Base-by-base conservation (phyloP, 1,284 basidiomycete species). In the Pseudozyma tsukubaensis region DNA sequence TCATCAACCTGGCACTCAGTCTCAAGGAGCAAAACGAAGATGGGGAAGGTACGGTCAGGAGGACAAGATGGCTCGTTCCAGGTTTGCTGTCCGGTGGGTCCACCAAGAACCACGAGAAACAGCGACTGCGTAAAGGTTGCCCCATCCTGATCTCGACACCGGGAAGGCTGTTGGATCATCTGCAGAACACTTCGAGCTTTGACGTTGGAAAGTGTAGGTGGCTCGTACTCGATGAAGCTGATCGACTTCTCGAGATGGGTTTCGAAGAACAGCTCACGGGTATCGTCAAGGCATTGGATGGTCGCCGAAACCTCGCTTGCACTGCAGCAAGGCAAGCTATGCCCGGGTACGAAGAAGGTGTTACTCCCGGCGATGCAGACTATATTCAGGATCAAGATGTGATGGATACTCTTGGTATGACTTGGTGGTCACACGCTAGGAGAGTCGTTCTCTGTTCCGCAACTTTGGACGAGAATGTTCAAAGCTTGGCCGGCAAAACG, bases 211-310 rank as follows among this genome's bases (percentile, higher is more conserved):
- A 97, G 86, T 94, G 93, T 80, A 90, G 93, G 57, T 99, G 96
- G 94, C 88, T 99, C 16, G 91, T 99, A 0, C 89, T 99, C 34
- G 97, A 99, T 83, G 97, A 99, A 86, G 96, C 97, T 3, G 97
- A 99, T 86, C 87, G 95, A 12, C 85, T 92, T 43, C 91, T 92
- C 88, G 91, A 92, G 78, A 83, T 87, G 77, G 86, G 86, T 39
- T 87, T 87, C 63, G 84, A 86, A 68, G 86, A 86, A 50, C 85
- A 86, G 65, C 83, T 87, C 54, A 78, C 89, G 50, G 94, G 93
- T 0, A 97, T 99, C 77, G 86, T 98, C 57, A 90, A 67, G 43
- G 81, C 82, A 2, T 58, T 84, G 21, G 82, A 84, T 10, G 81
- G 78, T 37, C 56, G 82, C 11, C 61, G 83, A 16, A 76, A 76